Evolutionary conservation across 2,329 filamentous ascomycete genomes (phyloP).

Genomic region (Mycosphaerelloides madeirae): DNA sequence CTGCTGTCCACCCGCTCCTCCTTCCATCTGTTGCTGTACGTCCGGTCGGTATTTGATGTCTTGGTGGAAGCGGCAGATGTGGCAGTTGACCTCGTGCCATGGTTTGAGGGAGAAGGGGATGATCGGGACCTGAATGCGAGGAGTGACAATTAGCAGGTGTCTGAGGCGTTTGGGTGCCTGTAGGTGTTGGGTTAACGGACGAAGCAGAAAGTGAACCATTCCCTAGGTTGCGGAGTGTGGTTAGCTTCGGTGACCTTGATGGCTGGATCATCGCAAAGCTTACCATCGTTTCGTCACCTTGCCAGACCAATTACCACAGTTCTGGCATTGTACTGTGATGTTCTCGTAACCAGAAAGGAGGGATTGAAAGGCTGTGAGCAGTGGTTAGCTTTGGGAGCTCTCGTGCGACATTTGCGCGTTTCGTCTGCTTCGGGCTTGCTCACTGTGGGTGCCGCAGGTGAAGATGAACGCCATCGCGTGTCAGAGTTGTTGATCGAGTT

Average conservation of each 20-base stretch:
- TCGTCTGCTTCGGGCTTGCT: constrained; percentile 13
- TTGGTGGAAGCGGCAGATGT: constrained; percentile 72
- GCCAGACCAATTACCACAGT: constrained; percentile 48
- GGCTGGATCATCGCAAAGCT: constrained; percentile 4
- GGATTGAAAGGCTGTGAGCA: constrained; percentile 41
- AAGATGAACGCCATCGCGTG: constrained; percentile 40
- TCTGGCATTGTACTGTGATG: constrained; percentile 49
- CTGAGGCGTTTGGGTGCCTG: constrained; percentile 25
- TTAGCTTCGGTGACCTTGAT: constrained; percentile 11
- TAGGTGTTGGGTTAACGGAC: constrained; percentile 4
- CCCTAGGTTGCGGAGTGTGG: constrained; percentile 23
- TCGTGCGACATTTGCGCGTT: neutral
- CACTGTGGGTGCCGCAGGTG: constrained; percentile 48
- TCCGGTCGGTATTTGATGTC: constrained; percentile 43
- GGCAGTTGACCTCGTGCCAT: constrained; percentile 61
- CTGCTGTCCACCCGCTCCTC: constrained; percentile 17
- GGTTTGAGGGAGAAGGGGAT: constrained; percentile 61
- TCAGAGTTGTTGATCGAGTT: neutral
- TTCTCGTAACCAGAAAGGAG: constrained; percentile 45
- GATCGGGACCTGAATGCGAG: constrained; percentile 46
- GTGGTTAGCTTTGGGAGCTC: constrained; percentile 2
- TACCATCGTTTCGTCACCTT: constrained; percentile 44
- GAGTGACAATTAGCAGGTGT: too few species aligned
- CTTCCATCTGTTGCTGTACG: constrained; percentile 34
- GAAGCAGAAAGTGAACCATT: constrained; percentile 62